These are phyloP conservation scores for Penicillium flavigenum DNA, from an alignment of 495 filamentous ascomycete genomes.

Conservation along the genomic window DNA sequence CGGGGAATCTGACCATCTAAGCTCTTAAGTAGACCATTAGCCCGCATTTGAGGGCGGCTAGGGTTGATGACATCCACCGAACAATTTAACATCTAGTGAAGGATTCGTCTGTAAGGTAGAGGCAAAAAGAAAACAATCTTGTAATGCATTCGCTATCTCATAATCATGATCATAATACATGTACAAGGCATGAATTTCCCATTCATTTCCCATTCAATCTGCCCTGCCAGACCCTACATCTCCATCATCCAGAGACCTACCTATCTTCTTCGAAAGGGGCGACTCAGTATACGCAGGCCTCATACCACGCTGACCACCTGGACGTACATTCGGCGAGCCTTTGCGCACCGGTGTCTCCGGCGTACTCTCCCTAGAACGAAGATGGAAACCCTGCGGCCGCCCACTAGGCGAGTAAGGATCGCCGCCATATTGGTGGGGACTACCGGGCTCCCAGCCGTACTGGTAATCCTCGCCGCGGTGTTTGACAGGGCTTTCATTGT, in stretches of 20 bases:
- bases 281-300: conserved; percentile 33
- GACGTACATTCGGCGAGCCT: conserved; percentile 23
- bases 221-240: conserved; percentile 16
- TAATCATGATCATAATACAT: conserved; percentile 21
- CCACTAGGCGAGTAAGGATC: conserved; percentile 36
- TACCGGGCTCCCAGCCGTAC: conserved; percentile 36
- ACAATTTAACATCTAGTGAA: background rate
- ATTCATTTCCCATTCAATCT: conserved; percentile 18
- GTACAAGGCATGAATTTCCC: conserved; percentile 2
- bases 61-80: background rate
- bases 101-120: background rate
- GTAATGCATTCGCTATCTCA: background rate
- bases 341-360: conserved; percentile 37
- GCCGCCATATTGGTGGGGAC: conserved; percentile 29
- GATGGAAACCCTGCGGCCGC: conserved; percentile 28
- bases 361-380: conserved; percentile 43
- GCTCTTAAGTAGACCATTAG: background rate
- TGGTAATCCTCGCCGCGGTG: conserved; percentile 62
- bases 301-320: conserved; percentile 28
- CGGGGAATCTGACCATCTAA: background rate
- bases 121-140: background rate
- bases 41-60: background rate
- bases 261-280: conserved; percentile 30
- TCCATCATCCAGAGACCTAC: conserved; percentile 13
- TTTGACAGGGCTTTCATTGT: conserved; percentile 69